Percentiles rank a stretch among this genome's conserved stretches.
phyloP scores from a whole-genome alignment of 257 asterid species.

The Nicotiana otophora region DNA sequence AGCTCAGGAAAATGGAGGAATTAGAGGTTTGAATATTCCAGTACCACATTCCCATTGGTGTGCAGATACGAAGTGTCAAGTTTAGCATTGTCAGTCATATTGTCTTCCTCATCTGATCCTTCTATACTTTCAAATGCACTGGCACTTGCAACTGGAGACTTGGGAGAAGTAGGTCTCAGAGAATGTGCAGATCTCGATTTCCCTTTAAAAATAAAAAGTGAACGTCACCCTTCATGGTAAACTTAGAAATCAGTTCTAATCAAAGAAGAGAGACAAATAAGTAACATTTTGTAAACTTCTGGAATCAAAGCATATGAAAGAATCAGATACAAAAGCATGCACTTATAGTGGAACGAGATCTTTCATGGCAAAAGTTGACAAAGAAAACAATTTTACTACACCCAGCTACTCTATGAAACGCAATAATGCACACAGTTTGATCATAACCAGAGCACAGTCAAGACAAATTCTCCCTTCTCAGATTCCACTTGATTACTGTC shows the following conservation, averaged over 20 bases:
- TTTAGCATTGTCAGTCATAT: slow-evolving; percentile 41
- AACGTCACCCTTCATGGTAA: slow-evolving; percentile 12
- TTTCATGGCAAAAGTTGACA: not conserved
- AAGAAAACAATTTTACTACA: not conserved
- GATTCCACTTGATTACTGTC: not conserved
- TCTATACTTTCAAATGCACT: slow-evolving; percentile 93
- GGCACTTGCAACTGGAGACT: slow-evolving; percentile 82
- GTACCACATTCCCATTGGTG: slow-evolving; percentile 66
- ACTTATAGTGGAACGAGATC: not conserved
- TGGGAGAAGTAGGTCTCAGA: slow-evolving; percentile 78
- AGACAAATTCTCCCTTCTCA: not conserved
- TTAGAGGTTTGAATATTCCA: not conserved
- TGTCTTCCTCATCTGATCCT: slow-evolving; percentile 92
- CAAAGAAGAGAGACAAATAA: not conserved
- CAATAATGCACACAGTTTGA: not conserved
- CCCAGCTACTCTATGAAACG: not conserved
- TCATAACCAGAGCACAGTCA: not conserved
- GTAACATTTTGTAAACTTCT: not conserved
- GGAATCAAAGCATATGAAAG: not conserved
- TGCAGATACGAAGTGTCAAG: slow-evolving; percentile 56
- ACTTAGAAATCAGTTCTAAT: not conserved
- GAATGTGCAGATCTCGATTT: slow-evolving; percentile 49
- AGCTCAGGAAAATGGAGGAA: not conserved
- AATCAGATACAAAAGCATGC: not conserved
- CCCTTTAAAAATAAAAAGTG: slow-evolving; percentile 23